Conservation (phyloP, 352 stramenopile genomes). For the Phytopythium vexans region DNA sequence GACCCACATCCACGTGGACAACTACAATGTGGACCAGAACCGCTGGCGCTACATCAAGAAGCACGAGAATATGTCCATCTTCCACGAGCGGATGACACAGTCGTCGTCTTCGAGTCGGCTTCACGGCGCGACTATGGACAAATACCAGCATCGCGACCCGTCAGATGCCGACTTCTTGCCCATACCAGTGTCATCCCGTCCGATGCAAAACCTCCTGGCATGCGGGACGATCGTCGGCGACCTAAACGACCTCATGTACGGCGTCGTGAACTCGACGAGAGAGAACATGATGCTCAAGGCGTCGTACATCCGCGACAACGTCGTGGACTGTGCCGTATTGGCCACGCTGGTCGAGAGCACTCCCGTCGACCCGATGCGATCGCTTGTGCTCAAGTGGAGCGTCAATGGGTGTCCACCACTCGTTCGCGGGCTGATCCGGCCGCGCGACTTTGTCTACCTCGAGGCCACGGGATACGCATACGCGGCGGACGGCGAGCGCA, state of each 20-base stretch:
- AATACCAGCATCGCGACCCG: no score
- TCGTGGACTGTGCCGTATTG: conserved; percentile 12
- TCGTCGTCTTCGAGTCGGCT: not conserved
- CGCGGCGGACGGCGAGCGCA: conserved; percentile 5
- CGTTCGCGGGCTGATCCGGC: conserved; percentile 1
- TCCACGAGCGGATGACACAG: conserved; percentile 9
- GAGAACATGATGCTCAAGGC: conserved; percentile 15
- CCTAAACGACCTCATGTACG: conserved; percentile 14
- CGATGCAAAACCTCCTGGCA: conserved; percentile 7
- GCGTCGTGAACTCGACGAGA: conserved; percentile 10
- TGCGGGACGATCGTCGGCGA: conserved; percentile 8
- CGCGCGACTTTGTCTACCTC: conserved; percentile 11
- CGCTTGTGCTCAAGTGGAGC: conserved; percentile 16
- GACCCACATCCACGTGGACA: conserved; percentile 5
- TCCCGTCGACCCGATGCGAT: conserved; percentile 9
- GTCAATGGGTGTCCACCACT: conserved; percentile 8
- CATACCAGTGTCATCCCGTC: no score
- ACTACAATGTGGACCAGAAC: conserved; percentile 3
- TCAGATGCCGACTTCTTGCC: no score
- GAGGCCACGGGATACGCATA: conserved; percentile 12
- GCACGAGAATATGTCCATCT: conserved; percentile 12
- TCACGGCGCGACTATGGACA: no score
- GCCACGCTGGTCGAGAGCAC: conserved; percentile 17
- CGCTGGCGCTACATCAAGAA: conserved; percentile 16
- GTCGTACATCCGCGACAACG: conserved; percentile 15